These are phyloP conservation scores for Zasmidium angulare DNA, from an alignment of 2,329 filamentous ascomycete genomes.

Conservation along the genomic window DNA sequence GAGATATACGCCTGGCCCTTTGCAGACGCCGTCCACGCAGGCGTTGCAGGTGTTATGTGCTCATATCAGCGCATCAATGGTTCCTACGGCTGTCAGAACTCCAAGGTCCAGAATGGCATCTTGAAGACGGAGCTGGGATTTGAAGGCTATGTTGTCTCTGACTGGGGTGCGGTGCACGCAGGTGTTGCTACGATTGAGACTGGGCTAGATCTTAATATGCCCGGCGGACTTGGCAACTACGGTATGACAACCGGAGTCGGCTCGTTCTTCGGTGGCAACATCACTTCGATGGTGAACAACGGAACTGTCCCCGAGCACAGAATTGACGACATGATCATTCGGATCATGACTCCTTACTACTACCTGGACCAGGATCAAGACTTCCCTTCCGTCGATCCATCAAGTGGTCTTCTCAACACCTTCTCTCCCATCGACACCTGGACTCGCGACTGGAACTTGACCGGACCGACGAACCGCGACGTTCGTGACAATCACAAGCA, in stretches of 20 bases:
- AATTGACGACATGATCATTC: slow-evolving; percentile 35
- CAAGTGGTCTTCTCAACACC: slow-evolving; percentile 6
- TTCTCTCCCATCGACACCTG: slow-evolving; percentile 57
- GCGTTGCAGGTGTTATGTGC: slow-evolving; percentile 52
- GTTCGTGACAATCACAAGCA: slow-evolving; percentile 15
- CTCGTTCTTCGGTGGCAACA: slow-evolving; percentile 38
- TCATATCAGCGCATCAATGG: slow-evolving; percentile 71
- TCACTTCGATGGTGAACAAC: slow-evolving; percentile 32
- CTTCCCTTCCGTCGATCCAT: slow-evolving; percentile 41
- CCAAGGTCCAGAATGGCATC: slow-evolving; percentile 58
- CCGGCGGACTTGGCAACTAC: slow-evolving; percentile 39
- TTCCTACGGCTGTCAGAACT: slow-evolving; percentile 67
- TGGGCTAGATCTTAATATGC: slow-evolving; percentile 69
- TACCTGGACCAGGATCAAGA: slow-evolving; percentile 17
- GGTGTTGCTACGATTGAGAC: slow-evolving; percentile 59
- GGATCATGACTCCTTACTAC: slow-evolving; percentile 24
- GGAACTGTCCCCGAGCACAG: slow-evolving; percentile 31
- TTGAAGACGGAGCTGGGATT: slow-evolving; percentile 60
- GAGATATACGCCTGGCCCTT: slow-evolving; percentile 64
- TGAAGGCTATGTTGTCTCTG: slow-evolving; percentile 46
- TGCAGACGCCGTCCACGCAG: slow-evolving; percentile 50
- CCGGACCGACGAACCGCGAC: slow-evolving; percentile 64
- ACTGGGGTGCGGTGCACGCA: slow-evolving; percentile 38
- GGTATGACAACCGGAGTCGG: slow-evolving; percentile 26
- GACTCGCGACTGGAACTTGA: slow-evolving; percentile 67